Base-by-base conservation (phyloP, 257 asterid species). In the Cinchona pubescens region DNA sequence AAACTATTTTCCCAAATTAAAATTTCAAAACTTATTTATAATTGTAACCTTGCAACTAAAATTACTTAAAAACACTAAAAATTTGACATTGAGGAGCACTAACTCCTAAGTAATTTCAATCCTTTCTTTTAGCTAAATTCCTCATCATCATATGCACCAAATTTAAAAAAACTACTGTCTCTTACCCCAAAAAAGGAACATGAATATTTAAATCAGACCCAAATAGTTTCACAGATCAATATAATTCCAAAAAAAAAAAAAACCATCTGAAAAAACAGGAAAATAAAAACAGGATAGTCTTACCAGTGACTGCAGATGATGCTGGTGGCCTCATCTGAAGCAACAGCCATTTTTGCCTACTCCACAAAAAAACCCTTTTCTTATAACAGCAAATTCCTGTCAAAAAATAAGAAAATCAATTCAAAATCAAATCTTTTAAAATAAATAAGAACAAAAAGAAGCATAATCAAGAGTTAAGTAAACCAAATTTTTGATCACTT, bases 271-370 rank as follows among this genome's bases (percentile, higher is more conserved):
- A 3, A 40, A 56, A 29, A 66, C 60, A 25, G 18, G 27, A 34
- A 3, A 34, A n/a, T 4, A 35, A 12, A 23, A 4, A 25, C 37
- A 32, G 16, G 9, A 4, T 5, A 27, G 48, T 72, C 78, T 46
- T 49, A 88, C 98, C 98, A 93, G 95, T 93, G 97, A 73, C 60
- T 75, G 93, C 98, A 93, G 83, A 91, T 80, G 83, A 91, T 80
- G 87, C 85, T 85, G 67, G 96, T 87, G 77, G 74, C 78, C 65
- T 80, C 91, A 87, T 93, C 95, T 82, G 87, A 88, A 88, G 82
- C 83, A 82, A 80, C 90, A 75, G 86, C 91, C 96, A 91, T 93
- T 66, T 42, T 78, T 76, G 60, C 71, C 76, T 68, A 61, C 81
- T 59, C 21, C 79, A 71, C 38, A 53, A 66, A 32, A 53, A 27